phyloP scores from a whole-genome alignment of 176 grass and related monocot species.

The Cenchrus americanus region DNA sequence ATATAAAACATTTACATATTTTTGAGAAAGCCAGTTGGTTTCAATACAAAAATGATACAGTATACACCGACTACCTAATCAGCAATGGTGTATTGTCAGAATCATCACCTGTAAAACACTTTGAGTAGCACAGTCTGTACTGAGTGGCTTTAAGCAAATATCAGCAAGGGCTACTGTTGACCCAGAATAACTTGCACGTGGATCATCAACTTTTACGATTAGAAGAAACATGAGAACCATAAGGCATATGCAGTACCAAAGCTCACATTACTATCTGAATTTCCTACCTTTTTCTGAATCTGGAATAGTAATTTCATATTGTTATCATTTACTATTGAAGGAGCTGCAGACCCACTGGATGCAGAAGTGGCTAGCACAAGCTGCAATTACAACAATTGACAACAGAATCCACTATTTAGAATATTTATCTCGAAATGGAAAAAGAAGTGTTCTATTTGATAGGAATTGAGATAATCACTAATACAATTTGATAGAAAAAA shows the following conservation, averaged over 20 bases:
- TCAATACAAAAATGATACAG: neutral
- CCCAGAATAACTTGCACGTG: conserved; percentile 91
- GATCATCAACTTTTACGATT: conserved; percentile 75
- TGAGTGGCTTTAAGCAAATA: conserved; percentile 94
- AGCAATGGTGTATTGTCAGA: too few species aligned
- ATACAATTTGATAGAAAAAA: too few species aligned
- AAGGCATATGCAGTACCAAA: conserved; percentile 24
- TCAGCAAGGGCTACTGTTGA: conserved; percentile 71
- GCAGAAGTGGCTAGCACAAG: conserved; percentile 76
- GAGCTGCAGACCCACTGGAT: conserved; percentile 45
- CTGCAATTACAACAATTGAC: conserved; percentile 53
- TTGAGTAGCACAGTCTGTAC: conserved; percentile 90
- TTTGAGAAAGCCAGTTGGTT: conserved; percentile 34
- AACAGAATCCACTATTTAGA: conserved; percentile 5
- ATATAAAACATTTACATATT: conserved; percentile 34
- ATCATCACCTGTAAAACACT: conserved; percentile 92
- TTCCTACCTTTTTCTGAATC: conserved; percentile 86
- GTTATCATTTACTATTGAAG: conserved; percentile 79
- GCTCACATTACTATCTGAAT: conserved; percentile 32
- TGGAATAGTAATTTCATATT: conserved; percentile 92
- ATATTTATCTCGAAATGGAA: conserved; percentile 34
- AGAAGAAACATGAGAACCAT: conserved; percentile 46
- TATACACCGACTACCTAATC: too few species aligned
- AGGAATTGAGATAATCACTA: conserved; percentile 1
- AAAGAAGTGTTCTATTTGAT: conserved; percentile 7